Evolutionary conservation across 108 stramenopile genomes (phyloP), one percentile per base, ranked within the genome.

Genomic region (Bacterosira constricta): DNA sequence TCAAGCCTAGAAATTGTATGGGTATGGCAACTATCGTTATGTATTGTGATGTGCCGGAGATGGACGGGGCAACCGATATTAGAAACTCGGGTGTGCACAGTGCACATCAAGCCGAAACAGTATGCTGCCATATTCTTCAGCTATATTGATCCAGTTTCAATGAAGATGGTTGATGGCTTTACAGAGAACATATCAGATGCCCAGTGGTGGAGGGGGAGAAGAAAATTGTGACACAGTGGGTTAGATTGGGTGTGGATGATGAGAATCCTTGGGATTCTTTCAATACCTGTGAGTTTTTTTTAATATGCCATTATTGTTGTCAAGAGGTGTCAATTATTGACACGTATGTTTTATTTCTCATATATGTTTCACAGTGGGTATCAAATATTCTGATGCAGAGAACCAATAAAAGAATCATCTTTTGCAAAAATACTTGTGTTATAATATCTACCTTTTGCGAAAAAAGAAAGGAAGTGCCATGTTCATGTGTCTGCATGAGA

Each of bases 151-250:
- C 88, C 88, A 0, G 78, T 67, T 3, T 79, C 79, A n/a, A 77
- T 69, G 69, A 64, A 85, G 21, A 92, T 81, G 86, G 91, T 89
- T 67, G 82, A 68, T 66, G 83, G 85, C 31, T 86, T 86, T 60
- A 95, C 93, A 12, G 86, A 93, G 83, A 90, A 36, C 95, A 97
- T 66, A 84, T 82, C 34, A 96, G 97, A 49, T 98, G 97, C 70
- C 97, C 97, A 4, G 94, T 98, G 23, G 54, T 87, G 52, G 86
- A 89, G 64, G 97, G 97, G 9, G 89, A 90, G 72, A 98, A 98
- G 85, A 93, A 93, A 78, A 96, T 98, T 71, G 90, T 97, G 9
- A 98, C 98, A 2, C 91, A 97, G 79, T 98, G 98, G 98, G 88
- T 98, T 63, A 84, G 98, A 51, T 71, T 82, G 32, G 96, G 96